A percentile compares a stretch with the other conserved stretches of the same genome.
These are phyloP conservation scores for Dothideomycetes sp. DNA, from an alignment of 2,329 filamentous ascomycete genomes.

Conservation along the genomic window DNA sequence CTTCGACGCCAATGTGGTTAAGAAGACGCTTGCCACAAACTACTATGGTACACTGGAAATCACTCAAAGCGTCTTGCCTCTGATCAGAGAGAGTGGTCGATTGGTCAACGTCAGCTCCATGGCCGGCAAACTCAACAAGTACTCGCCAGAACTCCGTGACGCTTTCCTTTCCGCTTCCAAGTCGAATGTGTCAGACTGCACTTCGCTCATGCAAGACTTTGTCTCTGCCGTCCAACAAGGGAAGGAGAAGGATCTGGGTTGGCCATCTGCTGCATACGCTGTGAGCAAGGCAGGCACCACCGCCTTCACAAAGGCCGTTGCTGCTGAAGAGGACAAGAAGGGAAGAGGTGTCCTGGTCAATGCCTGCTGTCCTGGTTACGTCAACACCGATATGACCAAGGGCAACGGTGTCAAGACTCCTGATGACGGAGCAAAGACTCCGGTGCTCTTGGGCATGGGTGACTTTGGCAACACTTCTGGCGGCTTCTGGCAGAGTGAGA, in stretches of 20 bases:
- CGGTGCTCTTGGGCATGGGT: constrained; percentile 27
- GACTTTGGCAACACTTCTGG: constrained; percentile 26
- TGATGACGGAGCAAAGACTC: constrained; percentile 28
- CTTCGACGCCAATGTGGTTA: constrained; percentile 40
- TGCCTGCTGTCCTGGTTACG: constrained; percentile 29
- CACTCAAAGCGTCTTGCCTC: constrained; percentile 37
- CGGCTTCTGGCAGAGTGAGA: constrained; percentile 28
- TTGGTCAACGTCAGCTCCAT: constrained; percentile 43
- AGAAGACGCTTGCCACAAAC: constrained; percentile 41
- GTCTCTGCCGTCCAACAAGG: constrained; percentile 37
- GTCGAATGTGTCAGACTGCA: constrained; percentile 36
- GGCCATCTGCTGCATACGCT: constrained; percentile 42
- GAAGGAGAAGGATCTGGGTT: constrained; percentile 39
- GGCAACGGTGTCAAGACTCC: constrained; percentile 27
- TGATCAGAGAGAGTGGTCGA: constrained; percentile 37
- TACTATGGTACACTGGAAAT: constrained; percentile 44
- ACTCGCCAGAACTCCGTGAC: constrained; percentile 34
- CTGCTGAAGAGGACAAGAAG: constrained; percentile 21
- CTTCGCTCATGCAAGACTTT: constrained; percentile 42
- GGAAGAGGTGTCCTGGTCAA: constrained; percentile 25
- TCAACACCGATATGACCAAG: constrained; percentile 31
- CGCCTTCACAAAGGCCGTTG: constrained; percentile 28
- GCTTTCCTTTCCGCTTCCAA: constrained; percentile 34
- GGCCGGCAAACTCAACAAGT: constrained; percentile 38
- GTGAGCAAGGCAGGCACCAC: constrained; percentile 32